Evolutionary conservation across 768 basidiomycete species (phyloP), one percentile per base, ranked within the genome.

Genomic region (Podaxis carcinomalis): DNA sequence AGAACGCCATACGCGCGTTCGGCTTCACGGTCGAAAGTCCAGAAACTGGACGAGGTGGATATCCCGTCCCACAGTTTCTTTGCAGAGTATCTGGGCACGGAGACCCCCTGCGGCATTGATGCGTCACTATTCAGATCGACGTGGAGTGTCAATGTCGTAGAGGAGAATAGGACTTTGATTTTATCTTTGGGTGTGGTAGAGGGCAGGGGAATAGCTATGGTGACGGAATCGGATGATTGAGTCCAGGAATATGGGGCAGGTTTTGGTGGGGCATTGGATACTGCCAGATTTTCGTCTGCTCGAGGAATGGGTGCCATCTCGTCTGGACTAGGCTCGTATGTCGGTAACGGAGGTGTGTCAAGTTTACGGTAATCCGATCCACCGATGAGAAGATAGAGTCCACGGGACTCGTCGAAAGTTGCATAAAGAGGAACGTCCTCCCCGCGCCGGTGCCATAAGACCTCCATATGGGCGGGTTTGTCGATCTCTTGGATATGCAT

Each of bases 191-290:
- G 71, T 0, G 86, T 90, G 54, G 74, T 78, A 0, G 89, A 82
- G 1, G 92, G 92, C n/a, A 97, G 79, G 4, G 92, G 86, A 68
- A 98, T 87, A 0, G 87, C 88, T 46, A 98, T 73, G 0, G 92
- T 94, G 53, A 98, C 77, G 0, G 91, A 84, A 69, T 95, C 93
- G 0, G 84, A 71, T 3, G 89, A 87, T 69, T 99, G 96, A 0
- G 87, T 92, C 96, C 96, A 99, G 1, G 93, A 92, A 73, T 95
- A 98, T 0, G 94, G 90, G 27, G 85, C 84, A 2, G 89, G 90
- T 64, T 80, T 87, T 9, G 73, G 69, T 1, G 75, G 75, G 25
- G 69, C 68, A 19, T 73, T 68, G 5, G 67, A 32, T 25, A 23
- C 2, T 37, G 46, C 32, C 23, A 42, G 65, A 62, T 76, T 78